phyloP scores from a whole-genome alignment of 1,139 yeast species.

The Trichomonascaceae sp. region DNA sequence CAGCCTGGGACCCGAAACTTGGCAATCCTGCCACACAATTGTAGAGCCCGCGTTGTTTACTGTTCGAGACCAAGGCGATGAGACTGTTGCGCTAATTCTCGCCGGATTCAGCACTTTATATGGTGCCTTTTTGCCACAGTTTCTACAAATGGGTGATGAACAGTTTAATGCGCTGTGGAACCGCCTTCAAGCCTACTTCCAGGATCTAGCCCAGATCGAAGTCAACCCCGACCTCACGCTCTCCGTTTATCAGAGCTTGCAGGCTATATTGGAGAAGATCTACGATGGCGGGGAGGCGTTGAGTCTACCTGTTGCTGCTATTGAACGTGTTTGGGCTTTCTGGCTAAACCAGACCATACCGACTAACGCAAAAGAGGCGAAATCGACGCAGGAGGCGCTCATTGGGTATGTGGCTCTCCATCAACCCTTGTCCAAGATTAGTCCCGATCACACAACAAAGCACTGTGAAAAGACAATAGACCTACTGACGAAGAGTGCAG shows the following conservation, averaged over 20 bases:
- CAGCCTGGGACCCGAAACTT: constrained; percentile 30
- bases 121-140: constrained; percentile 31
- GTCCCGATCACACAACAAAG: constrained; percentile 7
- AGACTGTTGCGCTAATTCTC: constrained; percentile 42
- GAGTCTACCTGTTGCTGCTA: constrained; percentile 26
- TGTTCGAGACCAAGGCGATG: constrained; percentile 32
- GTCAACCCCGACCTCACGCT: constrained; percentile 37
- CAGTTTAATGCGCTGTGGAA: constrained; percentile 35
- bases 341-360: constrained; percentile 44
- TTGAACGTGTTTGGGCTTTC: constrained; percentile 39
- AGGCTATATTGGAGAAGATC: constrained; percentile 17
- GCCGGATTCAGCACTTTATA: constrained; percentile 47
- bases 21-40: constrained; percentile 26
- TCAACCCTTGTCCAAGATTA: constrained; percentile 13
- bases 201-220: constrained; percentile 27
- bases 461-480: constrained; percentile 10
- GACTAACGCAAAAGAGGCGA: constrained; percentile 18
- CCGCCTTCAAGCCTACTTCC: constrained; percentile 37
- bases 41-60: constrained; percentile 25
- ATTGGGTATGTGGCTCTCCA: constrained; percentile 19
- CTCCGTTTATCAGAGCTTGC: constrained; percentile 40
- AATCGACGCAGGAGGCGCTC: constrained; percentile 18
- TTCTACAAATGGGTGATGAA: constrained; percentile 17
- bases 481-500: constrained; percentile 14
- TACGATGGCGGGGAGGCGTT: neutral